A percentile compares a stretch with the other conserved stretches of the same genome.
These are phyloP conservation scores for Podospora pseudopauciseta DNA, from an alignment of 495 filamentous ascomycete species.

Conservation along the genomic window DNA sequence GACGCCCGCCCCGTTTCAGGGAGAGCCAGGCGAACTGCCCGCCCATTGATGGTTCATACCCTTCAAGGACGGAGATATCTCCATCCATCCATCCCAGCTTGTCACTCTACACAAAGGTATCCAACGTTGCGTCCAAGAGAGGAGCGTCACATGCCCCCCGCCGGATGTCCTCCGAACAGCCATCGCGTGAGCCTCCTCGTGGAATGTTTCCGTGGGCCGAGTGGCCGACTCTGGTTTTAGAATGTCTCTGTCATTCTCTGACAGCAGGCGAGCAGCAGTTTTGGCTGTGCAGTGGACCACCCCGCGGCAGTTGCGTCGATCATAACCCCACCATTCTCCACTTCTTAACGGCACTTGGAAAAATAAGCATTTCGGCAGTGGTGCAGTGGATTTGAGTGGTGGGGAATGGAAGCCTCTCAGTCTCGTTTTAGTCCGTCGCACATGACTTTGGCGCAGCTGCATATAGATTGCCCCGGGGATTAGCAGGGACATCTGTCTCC, in stretches of 20 bases:
- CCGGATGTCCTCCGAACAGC: no score
- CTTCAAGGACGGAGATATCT: not conserved
- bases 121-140: no score
- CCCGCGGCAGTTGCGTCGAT: not conserved
- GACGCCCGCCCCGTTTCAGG: slow-evolving; percentile 8
- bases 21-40: slow-evolving; percentile 2
- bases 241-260: not conserved
- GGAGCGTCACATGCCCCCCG: no score
- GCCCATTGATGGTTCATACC: not conserved
- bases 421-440: not conserved
- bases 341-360: not conserved
- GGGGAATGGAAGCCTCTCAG: no score
- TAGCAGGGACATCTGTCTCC: not conserved
- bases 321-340: not conserved
- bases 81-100: no score
- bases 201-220: not conserved
- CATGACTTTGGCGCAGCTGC: not conserved
- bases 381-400: not conserved
- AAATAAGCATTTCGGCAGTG: not conserved
- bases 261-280: not conserved
- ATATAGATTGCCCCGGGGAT: no score
- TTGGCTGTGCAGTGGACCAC: not conserved
- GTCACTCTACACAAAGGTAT: no score
- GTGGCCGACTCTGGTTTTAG: not conserved
- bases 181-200: not conserved